phyloP scores from a whole-genome alignment of 2,329 filamentous ascomycete genomes.

The Aspergillus sp. region DNA sequence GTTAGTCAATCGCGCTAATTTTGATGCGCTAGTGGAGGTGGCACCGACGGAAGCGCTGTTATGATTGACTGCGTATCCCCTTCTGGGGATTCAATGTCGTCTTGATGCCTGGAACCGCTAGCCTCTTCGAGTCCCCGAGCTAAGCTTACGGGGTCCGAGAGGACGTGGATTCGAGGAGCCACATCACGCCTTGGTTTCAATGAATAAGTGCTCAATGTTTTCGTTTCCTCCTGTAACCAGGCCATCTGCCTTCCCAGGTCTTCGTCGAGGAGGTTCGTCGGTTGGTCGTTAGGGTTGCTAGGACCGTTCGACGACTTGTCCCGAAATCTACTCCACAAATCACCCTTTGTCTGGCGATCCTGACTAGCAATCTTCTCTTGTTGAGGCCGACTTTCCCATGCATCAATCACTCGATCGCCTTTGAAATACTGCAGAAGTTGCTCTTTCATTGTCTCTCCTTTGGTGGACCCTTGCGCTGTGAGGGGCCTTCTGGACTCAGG shows the following conservation, averaged over 20 bases:
- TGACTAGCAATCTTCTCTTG: constrained; percentile 17
- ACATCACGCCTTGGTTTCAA: constrained; percentile 27
- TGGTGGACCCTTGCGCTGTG: constrained; percentile 9
- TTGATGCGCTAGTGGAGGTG: constrained; percentile 6
- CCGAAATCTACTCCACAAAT: constrained; percentile 32
- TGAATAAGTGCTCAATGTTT: constrained; percentile 29
- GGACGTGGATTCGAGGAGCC: constrained; percentile 32
- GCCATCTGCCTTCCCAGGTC: constrained; percentile 27
- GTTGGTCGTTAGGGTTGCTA: constrained; percentile 7
- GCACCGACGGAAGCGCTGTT: constrained; percentile 29
- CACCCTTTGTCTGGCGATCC: constrained; percentile 19
- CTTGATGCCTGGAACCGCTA: not conserved
- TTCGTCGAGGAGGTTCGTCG: constrained; percentile 11
- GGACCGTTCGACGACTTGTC: constrained; percentile 22
- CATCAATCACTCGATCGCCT: constrained; percentile 33
- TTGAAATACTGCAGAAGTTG: constrained; percentile 36
- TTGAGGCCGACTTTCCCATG: constrained; percentile 28
- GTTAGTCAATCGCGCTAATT: not conserved
- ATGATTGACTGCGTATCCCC: constrained; percentile 21
- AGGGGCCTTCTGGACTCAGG: constrained; percentile 9
- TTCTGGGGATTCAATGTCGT: constrained; percentile 4
- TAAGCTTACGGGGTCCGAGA: constrained; percentile 27
- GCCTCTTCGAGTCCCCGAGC: constrained; percentile 20
- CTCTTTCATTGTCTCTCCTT: constrained; percentile 29
- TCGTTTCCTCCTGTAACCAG: constrained; percentile 29